phyloP scores from a whole-genome alignment of 192 early-diverging fungal species.

The Linnemannia hyalina region DNA sequence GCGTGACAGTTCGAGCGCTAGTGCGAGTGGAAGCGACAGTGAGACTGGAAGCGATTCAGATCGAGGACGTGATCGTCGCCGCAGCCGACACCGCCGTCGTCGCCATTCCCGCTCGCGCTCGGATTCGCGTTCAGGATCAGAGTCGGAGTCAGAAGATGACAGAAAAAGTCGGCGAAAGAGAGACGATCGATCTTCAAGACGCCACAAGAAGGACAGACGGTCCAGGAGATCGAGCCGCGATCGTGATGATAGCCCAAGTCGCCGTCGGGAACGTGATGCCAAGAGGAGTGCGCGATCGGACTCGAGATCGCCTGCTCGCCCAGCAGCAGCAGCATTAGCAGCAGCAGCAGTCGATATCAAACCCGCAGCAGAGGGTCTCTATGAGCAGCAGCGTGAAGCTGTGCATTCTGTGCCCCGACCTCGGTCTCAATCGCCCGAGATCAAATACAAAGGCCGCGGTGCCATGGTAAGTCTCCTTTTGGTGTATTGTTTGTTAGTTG shows the following conservation, averaged over 20 bases:
- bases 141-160: constrained; percentile 16
- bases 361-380: background rate
- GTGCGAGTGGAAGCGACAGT: constrained; percentile 46
- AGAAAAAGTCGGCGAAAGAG: constrained; percentile 19
- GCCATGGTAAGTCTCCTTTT: constrained; percentile 54
- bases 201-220: constrained; percentile 9
- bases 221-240: constrained; percentile 9
- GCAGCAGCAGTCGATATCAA: background rate
- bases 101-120: constrained; percentile 34
- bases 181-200: constrained; percentile 8
- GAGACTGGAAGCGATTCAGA: constrained; percentile 51
- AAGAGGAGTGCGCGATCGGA: background rate
- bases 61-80: constrained; percentile 13
- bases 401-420: constrained; percentile 7
- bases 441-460: constrained; percentile 70
- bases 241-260: constrained; percentile 16
- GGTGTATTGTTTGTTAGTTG: background rate
- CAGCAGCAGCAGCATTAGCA: too few species aligned
- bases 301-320: background rate
- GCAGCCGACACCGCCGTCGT: constrained; percentile 15
- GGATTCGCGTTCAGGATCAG: constrained; percentile 9
- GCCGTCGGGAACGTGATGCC: background rate
- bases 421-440: constrained; percentile 51
- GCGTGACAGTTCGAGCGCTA: background rate
- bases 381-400: constrained; percentile 12